Percentiles rank a stretch among this genome's conserved stretches.
Conservation (phyloP, 257 asterid genomes). For the Jacaranda mimosifolia region DNA sequence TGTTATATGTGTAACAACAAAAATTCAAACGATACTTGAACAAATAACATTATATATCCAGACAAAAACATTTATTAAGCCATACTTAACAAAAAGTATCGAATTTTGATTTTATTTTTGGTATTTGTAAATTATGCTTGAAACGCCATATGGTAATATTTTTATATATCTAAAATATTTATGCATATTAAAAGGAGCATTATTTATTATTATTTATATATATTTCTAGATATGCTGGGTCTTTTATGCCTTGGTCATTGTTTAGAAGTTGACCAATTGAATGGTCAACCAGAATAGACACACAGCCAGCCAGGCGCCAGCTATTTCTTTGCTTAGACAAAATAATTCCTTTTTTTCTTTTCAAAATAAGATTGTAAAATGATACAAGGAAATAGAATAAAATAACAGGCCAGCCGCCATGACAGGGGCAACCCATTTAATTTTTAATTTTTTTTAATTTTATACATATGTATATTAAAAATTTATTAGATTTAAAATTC, state of each 20-base stretch:
- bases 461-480: neutral
- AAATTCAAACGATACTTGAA: no score
- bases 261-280: slow-evolving; percentile 3
- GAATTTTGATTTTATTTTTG: no score
- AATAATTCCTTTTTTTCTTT: neutral
- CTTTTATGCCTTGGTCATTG: slow-evolving; percentile 24
- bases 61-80: neutral
- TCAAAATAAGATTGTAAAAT: neutral
- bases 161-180: no score
- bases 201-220: no score
- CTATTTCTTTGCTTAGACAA: neutral
- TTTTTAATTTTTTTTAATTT: neutral
- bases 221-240: neutral
- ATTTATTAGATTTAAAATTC: no score
- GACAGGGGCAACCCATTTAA: neutral
- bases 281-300: slow-evolving; percentile 22
- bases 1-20: no score
- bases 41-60: no score
- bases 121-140: no score
- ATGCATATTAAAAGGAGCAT: no score
- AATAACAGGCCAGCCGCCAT: slow-evolving; percentile 6
- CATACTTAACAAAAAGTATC: neutral
- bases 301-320: slow-evolving; percentile 4
- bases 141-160: no score
- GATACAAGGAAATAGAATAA: neutral